A percentile compares a stretch with the other conserved stretches of the same genome.
Conservation (phyloP, 2,329 filamentous ascomycete species). For the Ilyonectria destructans region DNA sequence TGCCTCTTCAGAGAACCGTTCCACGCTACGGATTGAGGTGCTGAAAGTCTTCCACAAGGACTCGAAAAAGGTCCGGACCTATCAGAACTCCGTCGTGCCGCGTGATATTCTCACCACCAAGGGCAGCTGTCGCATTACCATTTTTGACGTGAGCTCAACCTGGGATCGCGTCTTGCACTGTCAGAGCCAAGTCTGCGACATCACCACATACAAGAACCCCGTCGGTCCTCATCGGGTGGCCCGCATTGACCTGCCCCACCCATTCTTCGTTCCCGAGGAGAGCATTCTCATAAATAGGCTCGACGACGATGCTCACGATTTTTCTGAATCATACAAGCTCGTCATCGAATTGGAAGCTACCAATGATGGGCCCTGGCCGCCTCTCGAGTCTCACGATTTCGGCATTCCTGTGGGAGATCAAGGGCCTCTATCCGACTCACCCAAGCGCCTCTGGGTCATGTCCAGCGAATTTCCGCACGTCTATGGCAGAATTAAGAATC, state of each 20-base stretch:
- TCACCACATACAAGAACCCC: slow-evolving; percentile 66
- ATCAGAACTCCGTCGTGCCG: slow-evolving; percentile 49
- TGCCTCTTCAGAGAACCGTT: slow-evolving; percentile 54
- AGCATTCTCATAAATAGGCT: slow-evolving; percentile 66
- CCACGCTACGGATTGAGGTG: slow-evolving; percentile 68
- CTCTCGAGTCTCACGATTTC: slow-evolving; percentile 59
- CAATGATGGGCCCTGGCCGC: slow-evolving; percentile 68
- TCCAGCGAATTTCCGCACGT: slow-evolving; percentile 60
- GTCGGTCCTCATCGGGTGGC: slow-evolving; percentile 64
- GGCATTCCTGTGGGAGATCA: slow-evolving; percentile 45
- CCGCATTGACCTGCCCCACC: slow-evolving; percentile 63
- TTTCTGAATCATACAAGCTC: slow-evolving; percentile 67
- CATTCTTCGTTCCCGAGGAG: slow-evolving; percentile 69
- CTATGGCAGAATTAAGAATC: slow-evolving; percentile 60
- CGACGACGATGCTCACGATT: slow-evolving; percentile 63
- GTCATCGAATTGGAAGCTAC: slow-evolving; percentile 69
- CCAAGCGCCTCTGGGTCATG: slow-evolving; percentile 57
- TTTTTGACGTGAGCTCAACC: slow-evolving; percentile 55
- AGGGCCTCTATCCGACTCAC: slow-evolving; percentile 38
- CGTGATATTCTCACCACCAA: slow-evolving; percentile 52
- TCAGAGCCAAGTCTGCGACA: slow-evolving; percentile 69
- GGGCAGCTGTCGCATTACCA: slow-evolving; percentile 58
- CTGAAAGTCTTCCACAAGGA: slow-evolving; percentile 69
- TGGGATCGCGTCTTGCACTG: slow-evolving; percentile 65
- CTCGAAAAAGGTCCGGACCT: slow-evolving; percentile 56